Percentiles rank a stretch among this genome's conserved stretches.
These are phyloP conservation scores for Parafenestella ontariensis DNA, from an alignment of 2,329 filamentous ascomycete species.

Conservation along the genomic window DNA sequence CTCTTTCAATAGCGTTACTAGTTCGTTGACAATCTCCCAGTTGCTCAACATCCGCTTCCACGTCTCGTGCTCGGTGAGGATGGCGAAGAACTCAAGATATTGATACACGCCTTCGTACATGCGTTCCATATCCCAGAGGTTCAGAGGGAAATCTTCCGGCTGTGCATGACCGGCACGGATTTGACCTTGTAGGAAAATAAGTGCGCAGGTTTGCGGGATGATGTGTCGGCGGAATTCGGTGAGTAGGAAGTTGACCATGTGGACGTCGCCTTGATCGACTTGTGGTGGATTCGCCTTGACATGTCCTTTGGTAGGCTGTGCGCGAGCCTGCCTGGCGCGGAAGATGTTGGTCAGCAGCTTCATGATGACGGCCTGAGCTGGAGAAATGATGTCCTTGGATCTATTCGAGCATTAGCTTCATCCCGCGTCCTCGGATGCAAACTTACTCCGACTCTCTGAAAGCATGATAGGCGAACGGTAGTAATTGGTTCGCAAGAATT, in stretches of 20 bases:
- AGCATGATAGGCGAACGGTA: slow-evolving; percentile 91
- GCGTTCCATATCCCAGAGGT: slow-evolving; percentile 96
- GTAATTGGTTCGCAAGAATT: slow-evolving; percentile 84
- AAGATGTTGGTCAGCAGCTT: slow-evolving; percentile 92
- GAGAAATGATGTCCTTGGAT: slow-evolving; percentile 94
- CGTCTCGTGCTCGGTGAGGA: slow-evolving; percentile 82
- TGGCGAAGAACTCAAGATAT: slow-evolving; percentile 91
- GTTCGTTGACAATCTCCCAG: slow-evolving; percentile 89
- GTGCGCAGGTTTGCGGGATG: slow-evolving; percentile 90
- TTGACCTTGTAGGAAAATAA: slow-evolving; percentile 91
- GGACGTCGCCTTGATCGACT: slow-evolving; percentile 65
- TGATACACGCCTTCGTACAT: slow-evolving; percentile 95
- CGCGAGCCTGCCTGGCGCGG: slow-evolving; percentile 62
- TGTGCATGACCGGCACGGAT: slow-evolving; percentile 79
- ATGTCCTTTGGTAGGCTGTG: slow-evolving; percentile 46
- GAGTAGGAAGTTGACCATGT: slow-evolving; percentile 86
- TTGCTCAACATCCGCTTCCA: slow-evolving; percentile 86
- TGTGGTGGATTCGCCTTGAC: slow-evolving; percentile 54
- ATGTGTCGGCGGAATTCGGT: slow-evolving; percentile 91
- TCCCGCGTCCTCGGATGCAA: fast-evolving
- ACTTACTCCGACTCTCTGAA: slow-evolving; percentile 70
- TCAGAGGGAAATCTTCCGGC: slow-evolving; percentile 88
- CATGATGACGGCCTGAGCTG: slow-evolving; percentile 90
- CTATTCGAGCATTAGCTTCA: slow-evolving; percentile 33
- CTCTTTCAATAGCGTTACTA: slow-evolving; percentile 84